Percentiles rank a stretch among this genome's conserved stretches.
Evolutionary conservation across 352 stramenopile genomes (phyloP).

Genomic region (Peronospora farinosa): DNA sequence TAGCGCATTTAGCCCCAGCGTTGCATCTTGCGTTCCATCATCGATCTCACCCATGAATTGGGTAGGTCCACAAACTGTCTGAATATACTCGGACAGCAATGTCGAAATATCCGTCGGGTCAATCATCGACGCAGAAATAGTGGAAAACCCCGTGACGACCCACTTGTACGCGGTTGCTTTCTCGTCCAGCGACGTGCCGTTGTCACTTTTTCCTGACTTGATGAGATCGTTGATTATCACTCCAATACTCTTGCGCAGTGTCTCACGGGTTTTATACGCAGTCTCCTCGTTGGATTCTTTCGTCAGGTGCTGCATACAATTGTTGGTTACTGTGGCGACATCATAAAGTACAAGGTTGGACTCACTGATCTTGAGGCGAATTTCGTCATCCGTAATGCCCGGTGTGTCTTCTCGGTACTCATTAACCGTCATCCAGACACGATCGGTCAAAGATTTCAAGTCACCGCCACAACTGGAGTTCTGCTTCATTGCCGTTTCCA

Average conservation of each 20-base stretch:
- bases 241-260: constrained; percentile 45
- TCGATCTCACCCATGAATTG: constrained; percentile 54
- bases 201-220: constrained; percentile 32
- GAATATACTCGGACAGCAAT: constrained; percentile 44
- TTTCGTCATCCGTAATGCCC: constrained; percentile 27
- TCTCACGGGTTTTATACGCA: constrained; percentile 39
- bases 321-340: constrained; percentile 37
- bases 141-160: constrained; percentile 29
- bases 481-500: constrained; percentile 26
- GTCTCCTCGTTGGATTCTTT: constrained; percentile 13
- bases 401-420: constrained; percentile 29
- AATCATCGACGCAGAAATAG: constrained; percentile 18
- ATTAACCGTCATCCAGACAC: constrained; percentile 36
- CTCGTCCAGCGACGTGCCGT: constrained; percentile 30
- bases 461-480: constrained; percentile 32
- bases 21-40: constrained; percentile 31
- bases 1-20: constrained; percentile 35
- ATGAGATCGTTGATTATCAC: constrained; percentile 57
- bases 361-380: constrained; percentile 37
- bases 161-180: constrained; percentile 34
- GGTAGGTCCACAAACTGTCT: constrained; percentile 54
- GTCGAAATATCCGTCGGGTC: constrained; percentile 46
- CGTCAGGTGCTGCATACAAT: constrained; percentile 37
- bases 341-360: constrained; percentile 42
- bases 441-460: constrained; percentile 38